These are phyloP conservation scores for Decorospora gaudefroyi DNA, from an alignment of 2,329 filamentous ascomycete species.

Conservation along the genomic window DNA sequence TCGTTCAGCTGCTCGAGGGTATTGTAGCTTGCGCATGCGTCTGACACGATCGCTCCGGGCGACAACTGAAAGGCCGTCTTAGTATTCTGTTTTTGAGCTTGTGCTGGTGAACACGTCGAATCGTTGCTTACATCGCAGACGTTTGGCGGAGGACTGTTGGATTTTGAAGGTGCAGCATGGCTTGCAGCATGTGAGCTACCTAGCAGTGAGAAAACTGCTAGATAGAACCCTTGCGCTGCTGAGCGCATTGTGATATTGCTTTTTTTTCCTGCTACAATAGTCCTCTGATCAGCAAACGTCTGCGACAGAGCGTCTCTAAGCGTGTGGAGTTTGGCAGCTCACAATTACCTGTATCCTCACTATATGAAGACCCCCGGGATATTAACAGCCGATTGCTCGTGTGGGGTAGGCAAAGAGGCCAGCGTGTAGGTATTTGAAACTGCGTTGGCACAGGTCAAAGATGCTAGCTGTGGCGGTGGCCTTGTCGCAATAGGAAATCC, in stretches of 20 bases:
- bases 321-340: slow-evolving; percentile 21
- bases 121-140: slow-evolving; percentile 60
- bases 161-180: slow-evolving; percentile 46
- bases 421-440: slow-evolving; percentile 42
- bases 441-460: slow-evolving; percentile 24
- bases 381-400: slow-evolving; percentile 27
- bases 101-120: slow-evolving; percentile 25
- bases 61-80: slow-evolving; percentile 69
- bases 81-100: slow-evolving; percentile 34
- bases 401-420: slow-evolving; percentile 45
- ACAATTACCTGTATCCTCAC: slow-evolving; percentile 16
- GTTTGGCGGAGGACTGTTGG: slow-evolving; percentile 50
- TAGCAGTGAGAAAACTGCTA: slow-evolving; percentile 65
- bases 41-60: slow-evolving; percentile 83
- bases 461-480: slow-evolving; percentile 29
- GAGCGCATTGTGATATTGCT: slow-evolving; percentile 53
- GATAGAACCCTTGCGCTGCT: slow-evolving; percentile 62
- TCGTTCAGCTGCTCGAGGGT: slow-evolving; percentile 84
- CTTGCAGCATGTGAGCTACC: slow-evolving; percentile 52
- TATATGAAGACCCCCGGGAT: slow-evolving; percentile 31
- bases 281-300: slow-evolving; percentile 44
- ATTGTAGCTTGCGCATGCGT: slow-evolving; percentile 92
- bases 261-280: slow-evolving; percentile 20
- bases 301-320: slow-evolving; percentile 28
- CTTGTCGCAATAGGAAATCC: slow-evolving; percentile 28